These are phyloP conservation scores for Zostera marina DNA, from an alignment of 116 monocot genomes.

Conservation along the genomic window DNA sequence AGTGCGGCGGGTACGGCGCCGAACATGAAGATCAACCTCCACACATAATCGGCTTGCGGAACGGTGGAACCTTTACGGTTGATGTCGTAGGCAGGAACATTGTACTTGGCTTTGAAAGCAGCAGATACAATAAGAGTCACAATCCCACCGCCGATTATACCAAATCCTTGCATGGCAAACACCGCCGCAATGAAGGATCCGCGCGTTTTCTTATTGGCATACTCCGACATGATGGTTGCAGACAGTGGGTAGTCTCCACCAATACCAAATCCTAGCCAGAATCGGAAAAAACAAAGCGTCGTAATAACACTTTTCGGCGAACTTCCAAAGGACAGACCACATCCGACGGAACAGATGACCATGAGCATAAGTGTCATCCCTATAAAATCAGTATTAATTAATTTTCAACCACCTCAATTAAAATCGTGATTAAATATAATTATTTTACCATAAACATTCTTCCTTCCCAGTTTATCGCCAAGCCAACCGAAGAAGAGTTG, in stretches of 20 bases:
- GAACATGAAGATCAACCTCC: constrained; percentile 20
- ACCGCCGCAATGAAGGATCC: constrained; percentile 77
- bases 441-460: constrained; percentile 16
- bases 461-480: constrained; percentile 29
- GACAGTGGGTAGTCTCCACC: constrained; percentile 86
- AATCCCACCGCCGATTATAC: constrained; percentile 39
- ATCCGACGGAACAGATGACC: constrained; percentile 16
- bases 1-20: constrained; percentile 10
- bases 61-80: constrained; percentile 6
- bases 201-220: constrained; percentile 71
- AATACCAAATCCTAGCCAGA: constrained; percentile 81
- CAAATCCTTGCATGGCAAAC: constrained; percentile 74
- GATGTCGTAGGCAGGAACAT: background rate
- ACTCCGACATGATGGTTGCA: constrained; percentile 87
- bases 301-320: constrained; percentile 7
- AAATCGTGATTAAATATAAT: too few species aligned
- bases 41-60: constrained; percentile 17
- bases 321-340: constrained; percentile 16
- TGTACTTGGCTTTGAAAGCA: constrained; percentile 7
- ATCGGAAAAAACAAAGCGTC: constrained; percentile 70
- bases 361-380: constrained; percentile 13
- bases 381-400: too few species aligned
- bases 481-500: constrained; percentile 69
- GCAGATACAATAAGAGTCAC: constrained; percentile 10
- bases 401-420: too few species aligned